These are phyloP conservation scores for Saccharomycopsis schoenii DNA, from an alignment of 805 yeast genomes.

Conservation along the genomic window DNA sequence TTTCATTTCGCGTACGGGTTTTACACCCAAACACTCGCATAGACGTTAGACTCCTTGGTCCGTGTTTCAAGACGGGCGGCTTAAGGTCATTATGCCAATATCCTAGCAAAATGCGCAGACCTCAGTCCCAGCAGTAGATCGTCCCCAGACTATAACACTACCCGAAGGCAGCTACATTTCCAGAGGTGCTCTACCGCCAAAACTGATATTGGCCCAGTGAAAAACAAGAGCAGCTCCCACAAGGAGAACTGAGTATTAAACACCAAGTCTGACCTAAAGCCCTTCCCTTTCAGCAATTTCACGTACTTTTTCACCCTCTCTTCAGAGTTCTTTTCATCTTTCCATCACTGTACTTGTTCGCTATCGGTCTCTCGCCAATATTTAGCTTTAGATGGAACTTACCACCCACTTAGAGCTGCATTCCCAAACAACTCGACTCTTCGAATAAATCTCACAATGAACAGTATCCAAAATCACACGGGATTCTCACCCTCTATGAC, in stretches of 20 bases:
- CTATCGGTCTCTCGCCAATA: slow-evolving; percentile 39
- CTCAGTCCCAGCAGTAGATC: slow-evolving; percentile 19
- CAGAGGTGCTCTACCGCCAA: neutral
- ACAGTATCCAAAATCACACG: slow-evolving; percentile 27
- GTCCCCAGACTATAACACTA: neutral
- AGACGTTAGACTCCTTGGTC: slow-evolving; percentile 1
- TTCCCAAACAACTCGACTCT: slow-evolving; percentile 1
- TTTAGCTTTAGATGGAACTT: slow-evolving; percentile 33
- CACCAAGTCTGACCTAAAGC: slow-evolving; percentile 32
- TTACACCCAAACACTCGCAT: slow-evolving; percentile 1
- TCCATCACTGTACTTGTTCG: slow-evolving; percentile 39
- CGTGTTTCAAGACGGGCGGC: slow-evolving; percentile 1
- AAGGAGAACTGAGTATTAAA: slow-evolving; percentile 13
- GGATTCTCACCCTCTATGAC: slow-evolving; percentile 36
- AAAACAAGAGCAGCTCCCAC: slow-evolving; percentile 1
- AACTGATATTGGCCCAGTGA: slow-evolving; percentile 1
- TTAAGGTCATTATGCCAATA: slow-evolving; percentile 29
- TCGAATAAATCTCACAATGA: slow-evolving; percentile 25
- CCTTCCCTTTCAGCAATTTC: slow-evolving; percentile 37
- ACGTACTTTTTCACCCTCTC: slow-evolving; percentile 37
- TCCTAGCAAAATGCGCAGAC: slow-evolving; percentile 31
- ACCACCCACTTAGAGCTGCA: slow-evolving; percentile 1
- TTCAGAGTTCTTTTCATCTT: slow-evolving; percentile 27
- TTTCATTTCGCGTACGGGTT: slow-evolving; percentile 1
- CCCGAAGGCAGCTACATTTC: neutral